Evolutionary conservation across 106 monocot genomes (phyloP).

Genomic region (Hemerocallis citrina): DNA sequence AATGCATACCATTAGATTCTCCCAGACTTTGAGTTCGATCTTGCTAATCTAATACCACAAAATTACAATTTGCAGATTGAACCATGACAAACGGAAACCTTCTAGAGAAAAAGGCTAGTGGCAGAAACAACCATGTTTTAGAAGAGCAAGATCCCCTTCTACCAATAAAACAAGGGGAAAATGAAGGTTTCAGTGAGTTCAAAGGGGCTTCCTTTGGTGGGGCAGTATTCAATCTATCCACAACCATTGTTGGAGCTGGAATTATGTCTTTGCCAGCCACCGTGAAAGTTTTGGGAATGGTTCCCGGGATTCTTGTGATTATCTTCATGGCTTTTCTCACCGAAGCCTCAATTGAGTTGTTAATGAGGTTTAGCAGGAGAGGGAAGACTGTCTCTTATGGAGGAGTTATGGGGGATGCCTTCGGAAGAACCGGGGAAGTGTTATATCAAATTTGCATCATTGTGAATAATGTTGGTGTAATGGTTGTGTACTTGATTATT

Average conservation of each 20-base stretch:
- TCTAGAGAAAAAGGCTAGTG: not conserved
- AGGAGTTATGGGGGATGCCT: conserved; percentile 64
- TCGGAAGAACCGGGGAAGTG: conserved; percentile 52
- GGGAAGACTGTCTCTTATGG: conserved; percentile 50
- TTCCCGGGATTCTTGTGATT: conserved; percentile 66
- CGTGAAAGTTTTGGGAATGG: conserved; percentile 69
- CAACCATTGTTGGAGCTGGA: conserved; percentile 84
- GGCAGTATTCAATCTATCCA: conserved; percentile 83
- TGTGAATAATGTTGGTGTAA: conserved; percentile 58
- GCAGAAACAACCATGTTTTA: conserved; percentile 28
- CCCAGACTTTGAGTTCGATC: no score
- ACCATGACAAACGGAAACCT: conserved; percentile 46
- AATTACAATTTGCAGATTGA: not conserved
- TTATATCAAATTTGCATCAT: conserved; percentile 64
- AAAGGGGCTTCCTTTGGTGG: conserved; percentile 75
- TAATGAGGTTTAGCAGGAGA: conserved; percentile 50
- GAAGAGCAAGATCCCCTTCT: conserved; percentile 58
- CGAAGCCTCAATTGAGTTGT: conserved; percentile 70
- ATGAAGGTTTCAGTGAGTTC: conserved; percentile 32
- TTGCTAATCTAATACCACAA: no score
- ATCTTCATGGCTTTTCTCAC: conserved; percentile 59
- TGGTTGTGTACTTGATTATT: conserved; percentile 92
- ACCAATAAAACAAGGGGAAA: conserved; percentile 26
- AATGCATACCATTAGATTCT: not conserved
- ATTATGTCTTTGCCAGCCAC: conserved; percentile 87